Conservation (phyloP, 225 moss, liverwort and hornwort species). For the Takakia lepidozioides region DNA sequence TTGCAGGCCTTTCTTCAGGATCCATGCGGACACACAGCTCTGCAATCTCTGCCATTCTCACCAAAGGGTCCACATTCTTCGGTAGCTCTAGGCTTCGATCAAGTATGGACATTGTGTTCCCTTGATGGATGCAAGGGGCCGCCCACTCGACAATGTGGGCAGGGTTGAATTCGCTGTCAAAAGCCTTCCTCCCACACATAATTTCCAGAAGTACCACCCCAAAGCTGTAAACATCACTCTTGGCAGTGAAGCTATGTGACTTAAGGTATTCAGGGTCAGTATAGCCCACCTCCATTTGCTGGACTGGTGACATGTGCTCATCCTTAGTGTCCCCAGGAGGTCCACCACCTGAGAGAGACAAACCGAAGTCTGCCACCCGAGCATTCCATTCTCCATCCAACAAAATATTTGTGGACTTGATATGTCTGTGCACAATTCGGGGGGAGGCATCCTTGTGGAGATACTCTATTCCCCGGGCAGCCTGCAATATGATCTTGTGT, state of each 20-base stretch:
- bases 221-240: conserved; percentile 66
- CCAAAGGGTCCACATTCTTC: conserved; percentile 45
- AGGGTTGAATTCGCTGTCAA: conserved; percentile 32
- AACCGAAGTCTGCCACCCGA: conserved; percentile 59
- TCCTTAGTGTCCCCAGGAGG: background rate
- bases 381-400: conserved; percentile 64
- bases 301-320: no score
- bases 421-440: conserved; percentile 48
- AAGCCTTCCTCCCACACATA: conserved; percentile 41
- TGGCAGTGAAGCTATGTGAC: conserved; percentile 41
- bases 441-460: conserved; percentile 54
- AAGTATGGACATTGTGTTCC: conserved; percentile 32
- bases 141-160: conserved; percentile 52
- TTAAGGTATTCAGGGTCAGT: conserved; percentile 52
- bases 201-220: conserved; percentile 62
- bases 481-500: conserved; percentile 39
- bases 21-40: conserved; percentile 47
- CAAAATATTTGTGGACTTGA: conserved; percentile 58
- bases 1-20: conserved; percentile 45
- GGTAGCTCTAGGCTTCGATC: conserved; percentile 50
- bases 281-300: conserved; percentile 30
- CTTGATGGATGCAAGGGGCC: conserved; percentile 27
- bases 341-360: conserved; percentile 20
- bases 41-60: conserved; percentile 59
- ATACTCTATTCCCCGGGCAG: conserved; percentile 57